Evolutionary conservation across 179 eudicot species (phyloP).

Genomic region (Patellifolia procumbens): DNA sequence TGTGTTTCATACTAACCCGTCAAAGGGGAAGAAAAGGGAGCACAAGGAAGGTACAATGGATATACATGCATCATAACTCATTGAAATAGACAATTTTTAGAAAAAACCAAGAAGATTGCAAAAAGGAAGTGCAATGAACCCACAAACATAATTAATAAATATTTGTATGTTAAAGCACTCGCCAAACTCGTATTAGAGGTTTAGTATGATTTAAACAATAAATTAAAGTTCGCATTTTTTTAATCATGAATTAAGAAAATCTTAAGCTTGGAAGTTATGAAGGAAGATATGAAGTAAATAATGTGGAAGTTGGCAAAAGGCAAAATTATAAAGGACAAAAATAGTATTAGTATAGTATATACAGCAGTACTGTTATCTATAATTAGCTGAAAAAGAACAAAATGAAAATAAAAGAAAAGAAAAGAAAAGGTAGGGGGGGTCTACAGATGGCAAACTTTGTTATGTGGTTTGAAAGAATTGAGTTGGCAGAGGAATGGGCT

Average conservation of each 20-base stretch:
- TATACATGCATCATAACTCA: not conserved
- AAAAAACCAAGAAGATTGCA: conserved; percentile 19
- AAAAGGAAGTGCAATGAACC: conserved; percentile 36
- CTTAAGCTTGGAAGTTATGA: conserved; percentile 25
- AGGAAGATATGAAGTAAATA: conserved; percentile 18
- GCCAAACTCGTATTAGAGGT: conserved; percentile 20
- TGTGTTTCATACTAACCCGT: conserved; percentile 7
- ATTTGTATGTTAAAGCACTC: not conserved
- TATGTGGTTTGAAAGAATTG: conserved; percentile 15
- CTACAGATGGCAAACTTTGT: conserved; percentile 2
- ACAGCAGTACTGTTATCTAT: conserved; percentile 10
- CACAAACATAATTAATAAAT: not conserved
- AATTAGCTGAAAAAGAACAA: conserved; percentile 4
- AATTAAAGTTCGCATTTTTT: not conserved
- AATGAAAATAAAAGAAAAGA: not conserved
- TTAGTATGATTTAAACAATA: conserved; percentile 7
- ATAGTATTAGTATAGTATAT: not conserved
- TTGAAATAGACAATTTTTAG: conserved; percentile 19
- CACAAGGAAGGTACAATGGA: conserved; percentile 27
- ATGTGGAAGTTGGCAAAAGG: conserved; percentile 17
- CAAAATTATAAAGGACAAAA: conserved; percentile 24
- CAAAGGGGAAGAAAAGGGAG: conserved; percentile 14
- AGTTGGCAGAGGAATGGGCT: conserved; percentile 28
- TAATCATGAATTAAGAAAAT: conserved; percentile 15
- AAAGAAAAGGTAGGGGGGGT: not conserved